phyloP scores from a whole-genome alignment of 2,329 filamentous ascomycete genomes.

The Neurospora sp. region DNA sequence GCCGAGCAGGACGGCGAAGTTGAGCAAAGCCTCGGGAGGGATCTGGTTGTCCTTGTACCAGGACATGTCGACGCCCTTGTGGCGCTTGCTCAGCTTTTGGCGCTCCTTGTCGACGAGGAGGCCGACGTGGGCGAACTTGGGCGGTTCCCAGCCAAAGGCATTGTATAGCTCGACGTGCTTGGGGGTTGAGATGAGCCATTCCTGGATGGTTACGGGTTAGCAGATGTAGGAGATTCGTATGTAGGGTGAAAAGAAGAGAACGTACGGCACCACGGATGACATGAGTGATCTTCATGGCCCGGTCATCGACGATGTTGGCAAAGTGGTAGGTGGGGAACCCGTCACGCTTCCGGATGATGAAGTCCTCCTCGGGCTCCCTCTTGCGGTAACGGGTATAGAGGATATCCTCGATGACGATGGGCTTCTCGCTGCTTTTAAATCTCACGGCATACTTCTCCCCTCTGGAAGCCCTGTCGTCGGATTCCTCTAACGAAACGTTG shows the following conservation, averaged over 20 bases:
- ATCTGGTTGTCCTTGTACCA: constrained; percentile 38
- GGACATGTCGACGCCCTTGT: constrained; percentile 42
- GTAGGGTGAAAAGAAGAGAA: neutral
- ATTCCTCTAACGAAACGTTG: constrained; percentile 54
- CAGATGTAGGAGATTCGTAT: neutral
- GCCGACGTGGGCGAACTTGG: constrained; percentile 71
- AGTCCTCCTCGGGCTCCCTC: constrained; percentile 58
- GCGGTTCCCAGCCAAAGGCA: constrained; percentile 64
- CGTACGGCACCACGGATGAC: constrained; percentile 67
- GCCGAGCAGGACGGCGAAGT: constrained; percentile 78
- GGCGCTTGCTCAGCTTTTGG: constrained; percentile 80
- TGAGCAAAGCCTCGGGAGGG: constrained; percentile 46
- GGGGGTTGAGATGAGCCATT: constrained; percentile 94
- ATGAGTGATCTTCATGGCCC: constrained; percentile 90
- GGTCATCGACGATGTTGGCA: constrained; percentile 93
- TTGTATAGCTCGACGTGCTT: constrained; percentile 61
- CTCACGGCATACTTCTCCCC: constrained; percentile 70
- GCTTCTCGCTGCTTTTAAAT: constrained; percentile 54
- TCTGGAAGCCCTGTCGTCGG: constrained; percentile 55
- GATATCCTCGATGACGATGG: constrained; percentile 61
- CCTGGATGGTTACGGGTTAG: constrained; percentile 24
- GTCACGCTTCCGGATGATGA: constrained; percentile 83
- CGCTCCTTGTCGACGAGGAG: constrained; percentile 59
- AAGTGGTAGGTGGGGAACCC: constrained; percentile 94
- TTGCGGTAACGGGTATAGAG: constrained; percentile 64